Evolutionary conservation across 495 filamentous ascomycete species (phyloP), one percentile per base, ranked within the genome.

Genomic region (Hypoxylon cercidicola): DNA sequence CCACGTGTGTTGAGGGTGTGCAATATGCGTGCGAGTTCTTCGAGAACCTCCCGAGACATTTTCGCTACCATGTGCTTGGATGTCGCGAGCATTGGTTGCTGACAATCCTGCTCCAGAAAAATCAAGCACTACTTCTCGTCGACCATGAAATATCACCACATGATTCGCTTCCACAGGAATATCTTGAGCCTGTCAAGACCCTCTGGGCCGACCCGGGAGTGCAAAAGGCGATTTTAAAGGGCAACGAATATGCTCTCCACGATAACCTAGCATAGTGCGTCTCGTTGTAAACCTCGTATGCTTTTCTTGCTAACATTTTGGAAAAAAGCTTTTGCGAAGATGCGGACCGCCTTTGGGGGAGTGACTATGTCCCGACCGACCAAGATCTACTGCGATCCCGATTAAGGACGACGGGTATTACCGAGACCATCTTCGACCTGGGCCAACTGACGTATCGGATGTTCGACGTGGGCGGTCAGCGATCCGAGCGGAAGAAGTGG

Each of bases 401-500:
- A 70, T 79, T 98, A 74, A 86, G 93, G 66, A 98, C 94, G 15
- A 98, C 95, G 7, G 95, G 95, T 70, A 99, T 99, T 62, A 99
- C 93, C 35, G 95, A 99, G 76, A 97, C 95, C 0, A 82, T 96
- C 60, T 99, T 99, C 78, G 93, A 97, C 74, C 84, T 98, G 19
- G 93, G 94, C 23, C 87, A 93, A 64, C 87, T 98, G 75, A 97
- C 94, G 65, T 99, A 97, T 76, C 88, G 93, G 50, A 99, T 99
- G 95, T 97, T 98, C 80, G 95, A 99, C 71, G 95, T 99, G 59
- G 95, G 95, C 69, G 95, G 95, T 51, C 95, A 99, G 76, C 83
- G 95, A 66, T 98, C 96, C 19, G 95, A 99, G 69, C 89, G 95
- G 51, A 99, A 99, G 85, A 99, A 99, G 78, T 99, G 95, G 95